phyloP scores from a whole-genome alignment of 148 eudicot species.

The Chenopodium suecicum region DNA sequence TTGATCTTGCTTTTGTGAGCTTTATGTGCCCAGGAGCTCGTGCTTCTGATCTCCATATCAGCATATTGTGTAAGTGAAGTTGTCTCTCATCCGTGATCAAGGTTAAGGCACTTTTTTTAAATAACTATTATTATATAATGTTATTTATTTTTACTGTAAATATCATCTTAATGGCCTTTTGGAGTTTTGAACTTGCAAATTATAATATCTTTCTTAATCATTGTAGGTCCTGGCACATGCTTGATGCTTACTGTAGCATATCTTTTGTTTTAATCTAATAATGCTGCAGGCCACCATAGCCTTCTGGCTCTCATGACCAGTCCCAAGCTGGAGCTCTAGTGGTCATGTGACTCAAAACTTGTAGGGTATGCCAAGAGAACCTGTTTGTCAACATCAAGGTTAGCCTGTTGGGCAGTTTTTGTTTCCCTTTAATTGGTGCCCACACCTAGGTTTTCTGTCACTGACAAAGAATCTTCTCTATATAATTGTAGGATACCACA shows the following conservation, averaged over 20 bases:
- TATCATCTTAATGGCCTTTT: not conserved
- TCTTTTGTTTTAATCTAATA: not conserved
- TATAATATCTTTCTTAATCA: not conserved
- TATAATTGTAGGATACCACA: conserved; percentile 12
- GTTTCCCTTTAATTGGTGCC: conserved; percentile 16
- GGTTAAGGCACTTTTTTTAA: not conserved
- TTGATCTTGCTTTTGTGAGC: not conserved
- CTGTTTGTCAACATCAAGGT: conserved; percentile 7
- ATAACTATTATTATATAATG: no score
- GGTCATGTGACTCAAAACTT: conserved; percentile 14
- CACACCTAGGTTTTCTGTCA: conserved; percentile 24
- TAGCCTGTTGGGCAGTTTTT: conserved; percentile 8
- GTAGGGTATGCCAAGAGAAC: conserved; percentile 9
- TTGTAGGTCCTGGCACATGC: conserved; percentile 6
- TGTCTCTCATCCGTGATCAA: not conserved
- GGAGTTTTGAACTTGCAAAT: not conserved
- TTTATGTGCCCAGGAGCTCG: not conserved
- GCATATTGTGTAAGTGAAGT: not conserved
- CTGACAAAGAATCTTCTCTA: conserved; percentile 31
- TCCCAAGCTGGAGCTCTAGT: conserved; percentile 11
- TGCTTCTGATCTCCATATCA: not conserved
- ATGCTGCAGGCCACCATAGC: conserved; percentile 1
- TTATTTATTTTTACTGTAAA: no score
- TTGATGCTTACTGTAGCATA: not conserved
- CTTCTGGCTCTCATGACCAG: not conserved